Evolutionary conservation across 768 basidiomycete genomes (phyloP), one percentile per base, ranked within the genome.

Genomic region (Amanita pallidorosea): DNA sequence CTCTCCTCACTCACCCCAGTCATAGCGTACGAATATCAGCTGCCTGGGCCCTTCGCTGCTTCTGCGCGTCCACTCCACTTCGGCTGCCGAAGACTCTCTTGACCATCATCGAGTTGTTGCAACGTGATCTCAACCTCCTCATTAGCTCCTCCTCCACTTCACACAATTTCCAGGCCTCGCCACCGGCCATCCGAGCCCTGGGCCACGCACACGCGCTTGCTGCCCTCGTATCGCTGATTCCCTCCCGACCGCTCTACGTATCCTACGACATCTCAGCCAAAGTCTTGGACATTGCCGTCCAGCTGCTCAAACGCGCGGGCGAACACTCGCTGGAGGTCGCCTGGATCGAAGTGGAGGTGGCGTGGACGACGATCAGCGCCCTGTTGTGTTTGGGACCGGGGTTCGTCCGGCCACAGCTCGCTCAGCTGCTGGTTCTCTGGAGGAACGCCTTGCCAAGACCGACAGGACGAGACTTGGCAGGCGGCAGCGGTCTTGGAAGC

Each of bases 391-490:
- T 96, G 6, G 95, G 94, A 0, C 90, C 88, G 3, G 88, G 91
- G 58, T 96, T 98, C 56, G 92, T 97, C 47, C 83, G 90, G 15
- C 80, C 91, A 0, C 93, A 99, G 63, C 77, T 98, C 2, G 88
- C 94, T 0, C 95, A 97, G 58, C 73, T 98, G 15, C 76, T 98
- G 36, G 91, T 98, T 0, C 77, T 99, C 3, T 99, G 96, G 96
- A 75, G 96, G 29, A 99, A 99, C 58, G 93, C 95, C 1, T 73
- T 99, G 0, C 93, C 96, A 1, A 99, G 98, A 65, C 85, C 91
- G 0, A 93, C 90, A 0, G 85, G 76, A 59, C 96, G 96, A 64
- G 95, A 98, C 58, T 29, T 51, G 22, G 50, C 50, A 9, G 50
- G 50, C 9, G 50, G 50, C 1, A 51, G 50, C 17, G 50, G 50